Percentiles rank a stretch among this genome's conserved stretches.
These are phyloP conservation scores for Astraeus odoratus DNA, from an alignment of 768 basidiomycete species.

Conservation along the genomic window DNA sequence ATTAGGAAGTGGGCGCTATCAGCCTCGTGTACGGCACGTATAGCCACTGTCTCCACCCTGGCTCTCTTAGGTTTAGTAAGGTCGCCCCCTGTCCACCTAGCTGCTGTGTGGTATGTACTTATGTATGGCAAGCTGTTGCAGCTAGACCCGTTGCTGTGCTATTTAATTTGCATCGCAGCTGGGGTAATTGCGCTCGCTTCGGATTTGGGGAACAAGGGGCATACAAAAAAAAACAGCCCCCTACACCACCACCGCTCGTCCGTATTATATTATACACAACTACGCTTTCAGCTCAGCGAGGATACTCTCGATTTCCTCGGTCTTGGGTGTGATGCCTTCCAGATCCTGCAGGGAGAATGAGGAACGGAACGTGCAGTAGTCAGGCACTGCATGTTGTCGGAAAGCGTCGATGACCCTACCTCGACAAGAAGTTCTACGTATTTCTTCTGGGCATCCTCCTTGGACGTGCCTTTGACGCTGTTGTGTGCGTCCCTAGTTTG, in stretches of 20 bases:
- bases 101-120: too few relatives aligned
- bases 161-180: too few relatives aligned
- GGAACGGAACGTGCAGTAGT: neutral
- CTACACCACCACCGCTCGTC: too few relatives aligned
- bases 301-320: constrained; percentile 46
- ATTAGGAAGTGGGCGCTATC: constrained; percentile 12
- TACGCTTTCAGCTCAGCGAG: constrained; percentile 54
- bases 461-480: constrained; percentile 56
- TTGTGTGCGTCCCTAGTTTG: constrained; percentile 80
- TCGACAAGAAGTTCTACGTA: constrained; percentile 73
- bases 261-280: constrained; percentile 5
- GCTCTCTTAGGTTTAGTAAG: neutral
- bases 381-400: neutral
- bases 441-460: constrained; percentile 62
- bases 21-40: neutral
- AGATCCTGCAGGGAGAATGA: constrained; percentile 44
- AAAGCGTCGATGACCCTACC: constrained; percentile 34
- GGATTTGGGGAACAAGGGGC: too few relatives aligned
- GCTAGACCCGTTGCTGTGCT: too few relatives aligned
- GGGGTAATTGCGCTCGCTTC: too few relatives aligned
- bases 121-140: too few relatives aligned
- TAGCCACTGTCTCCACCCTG: neutral
- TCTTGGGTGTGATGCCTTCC: constrained; percentile 33
- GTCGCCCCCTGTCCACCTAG: neutral
- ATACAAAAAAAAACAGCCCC: too few relatives aligned